Evolutionary conservation across 352 stramenopile species (phyloP), one percentile per base, ranked within the genome.

Genomic region (Phytophthora melonis): DNA sequence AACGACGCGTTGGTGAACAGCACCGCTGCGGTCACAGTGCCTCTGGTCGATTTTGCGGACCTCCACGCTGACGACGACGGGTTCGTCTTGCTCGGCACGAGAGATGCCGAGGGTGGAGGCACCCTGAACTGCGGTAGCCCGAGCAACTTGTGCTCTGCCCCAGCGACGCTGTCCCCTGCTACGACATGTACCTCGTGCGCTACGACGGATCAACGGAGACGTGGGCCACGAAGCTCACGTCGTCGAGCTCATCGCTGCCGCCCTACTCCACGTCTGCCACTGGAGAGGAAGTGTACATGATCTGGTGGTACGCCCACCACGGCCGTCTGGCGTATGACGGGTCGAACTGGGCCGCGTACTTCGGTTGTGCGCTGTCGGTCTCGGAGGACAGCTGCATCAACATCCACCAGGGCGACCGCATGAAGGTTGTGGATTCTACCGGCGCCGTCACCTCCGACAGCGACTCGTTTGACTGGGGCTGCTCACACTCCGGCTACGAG

Each of bases 261-360:
- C 81, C 81, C 27, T 86, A 86, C 70, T 88, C 81, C 67, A 69
- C 67, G 5, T 76, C 58, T n/a, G 77, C 70, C 49, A 85, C 77
- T 0, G 81, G 79, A 3, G 2, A 64, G 9, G 64, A 89, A 32
- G 81, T 87, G 45, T 89, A 69, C 58, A 88, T 88, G 81, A 81
- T 88, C 70, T 88, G 77, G 79, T 88, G 81, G 81, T 88, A 88
- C 70, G 79, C 81, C 0, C 81, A 88, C 61, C 81, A 88, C 66
- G 81, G 81, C 14, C 81, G 81, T n/a, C 80, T 88, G 50, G 79
- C 79, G 25, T 88, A 58, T 60, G 79, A 88, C 58, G 79, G 79
- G 57, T 79, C 75, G 21, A 84, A 88, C 81, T 88, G 81, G 81
- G 81, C 79, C 16, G 75, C 81, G 34, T 88, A 86, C 70, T 88